A percentile compares a stretch with the other conserved stretches of the same genome.
phyloP scores from a whole-genome alignment of 768 basidiomycete species.

The Boletus eberwhitei region DNA sequence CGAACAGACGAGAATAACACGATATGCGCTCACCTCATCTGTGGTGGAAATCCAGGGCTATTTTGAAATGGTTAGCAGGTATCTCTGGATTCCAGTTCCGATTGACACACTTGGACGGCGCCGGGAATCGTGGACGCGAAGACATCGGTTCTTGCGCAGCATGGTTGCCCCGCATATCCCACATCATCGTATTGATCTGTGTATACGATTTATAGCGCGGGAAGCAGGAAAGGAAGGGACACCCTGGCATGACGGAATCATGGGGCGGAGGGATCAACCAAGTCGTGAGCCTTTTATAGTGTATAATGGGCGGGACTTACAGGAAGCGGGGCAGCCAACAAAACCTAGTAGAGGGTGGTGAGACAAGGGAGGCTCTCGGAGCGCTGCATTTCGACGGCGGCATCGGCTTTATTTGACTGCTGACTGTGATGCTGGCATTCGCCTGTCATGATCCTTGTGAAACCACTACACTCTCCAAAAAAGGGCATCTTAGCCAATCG shows the following conservation, averaged over 20 bases:
- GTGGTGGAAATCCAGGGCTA: constrained; percentile 12
- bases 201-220: constrained; percentile 34
- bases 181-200: constrained; percentile 30
- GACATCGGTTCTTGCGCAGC: constrained; percentile 12
- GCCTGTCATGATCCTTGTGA: constrained; percentile 2
- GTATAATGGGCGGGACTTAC: constrained; percentile 14
- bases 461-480: constrained; percentile 14
- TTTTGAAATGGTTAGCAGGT: constrained; percentile 1
- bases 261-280: constrained; percentile 1
- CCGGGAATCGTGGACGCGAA: constrained; percentile 14
- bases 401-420: constrained; percentile 30
- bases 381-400: constrained; percentile 21
- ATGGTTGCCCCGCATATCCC: constrained; percentile 24
- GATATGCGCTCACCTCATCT: constrained; percentile 10
- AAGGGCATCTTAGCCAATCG: constrained; percentile 18
- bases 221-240: constrained; percentile 29
- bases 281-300: constrained; percentile 26
- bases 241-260: constrained; percentile 27
- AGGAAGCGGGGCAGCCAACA: constrained; percentile 17
- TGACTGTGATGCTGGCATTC: constrained; percentile 12
- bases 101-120: constrained; percentile 17
- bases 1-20: neutral
- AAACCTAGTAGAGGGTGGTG: constrained; percentile 25
- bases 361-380: constrained; percentile 13
- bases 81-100: neutral